A percentile compares a stretch with the other conserved stretches of the same genome.
Conservation (phyloP, 139 green algal genomes). For the Chlorella sorokiniana region DNA sequence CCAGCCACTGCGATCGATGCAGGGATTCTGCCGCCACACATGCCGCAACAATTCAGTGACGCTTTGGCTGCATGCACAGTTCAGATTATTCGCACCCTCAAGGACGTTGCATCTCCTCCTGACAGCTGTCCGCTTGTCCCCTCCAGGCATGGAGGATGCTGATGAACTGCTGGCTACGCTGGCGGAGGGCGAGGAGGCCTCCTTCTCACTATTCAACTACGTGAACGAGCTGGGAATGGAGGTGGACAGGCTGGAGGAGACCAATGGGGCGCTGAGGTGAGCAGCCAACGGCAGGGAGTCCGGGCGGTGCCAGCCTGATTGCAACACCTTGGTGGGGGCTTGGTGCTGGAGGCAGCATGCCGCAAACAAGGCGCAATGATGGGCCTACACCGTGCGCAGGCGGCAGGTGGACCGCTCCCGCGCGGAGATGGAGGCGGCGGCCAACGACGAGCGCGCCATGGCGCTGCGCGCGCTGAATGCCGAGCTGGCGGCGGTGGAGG, state of each 20-base stretch:
- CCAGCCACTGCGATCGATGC: no score
- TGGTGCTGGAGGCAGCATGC: not conserved
- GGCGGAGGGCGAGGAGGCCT: constrained; percentile 47
- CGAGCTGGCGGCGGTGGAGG: constrained; percentile 46
- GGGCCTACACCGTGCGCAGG: no score
- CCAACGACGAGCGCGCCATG: not conserved
- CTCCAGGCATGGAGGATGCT: constrained; percentile 47
- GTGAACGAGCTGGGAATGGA: constrained; percentile 49
- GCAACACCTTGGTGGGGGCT: not conserved
- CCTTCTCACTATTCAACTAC: constrained; percentile 67
- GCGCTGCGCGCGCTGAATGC: constrained; percentile 41
- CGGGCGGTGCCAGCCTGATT: no score
- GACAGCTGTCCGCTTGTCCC: no score
- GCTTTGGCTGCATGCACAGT: no score
- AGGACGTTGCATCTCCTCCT: no score
- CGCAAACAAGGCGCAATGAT: no score
- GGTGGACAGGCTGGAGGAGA: constrained; percentile 60
- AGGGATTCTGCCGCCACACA: no score
- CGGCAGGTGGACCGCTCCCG: constrained; percentile 9
- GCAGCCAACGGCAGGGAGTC: not conserved
- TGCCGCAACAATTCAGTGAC: no score
- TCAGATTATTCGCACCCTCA: no score
- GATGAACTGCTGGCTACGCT: constrained; percentile 56
- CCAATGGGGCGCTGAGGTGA: constrained; percentile 36
- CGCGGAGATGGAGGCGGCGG: constrained; percentile 4